Percentiles rank a stretch among this genome's conserved stretches.
These are phyloP conservation scores for Strigomonas oncopelti DNA, from an alignment of 208 protist genomes.

Conservation along the genomic window DNA sequence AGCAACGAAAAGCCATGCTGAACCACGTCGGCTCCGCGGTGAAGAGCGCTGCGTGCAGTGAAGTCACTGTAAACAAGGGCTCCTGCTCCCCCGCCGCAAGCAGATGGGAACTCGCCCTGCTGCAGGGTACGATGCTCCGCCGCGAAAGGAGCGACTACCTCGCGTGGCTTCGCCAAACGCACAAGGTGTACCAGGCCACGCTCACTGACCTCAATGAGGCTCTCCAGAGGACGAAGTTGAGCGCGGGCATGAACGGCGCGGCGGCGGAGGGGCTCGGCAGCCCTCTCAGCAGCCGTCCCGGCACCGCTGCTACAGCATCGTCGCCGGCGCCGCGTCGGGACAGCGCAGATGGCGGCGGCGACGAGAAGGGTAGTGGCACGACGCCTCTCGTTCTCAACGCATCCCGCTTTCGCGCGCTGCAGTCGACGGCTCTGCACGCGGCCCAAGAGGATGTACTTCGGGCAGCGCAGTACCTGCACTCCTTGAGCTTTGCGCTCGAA, in stretches of 20 bases:
- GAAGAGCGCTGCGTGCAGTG: no score
- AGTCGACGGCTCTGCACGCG: conserved; percentile 32
- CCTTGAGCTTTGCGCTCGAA: conserved; percentile 60
- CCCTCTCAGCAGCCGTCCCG: not conserved
- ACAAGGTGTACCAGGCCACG: not conserved
- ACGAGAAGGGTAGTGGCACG: not conserved
- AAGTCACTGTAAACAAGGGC: no score
- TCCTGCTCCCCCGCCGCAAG: no score
- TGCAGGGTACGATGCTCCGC: not conserved
- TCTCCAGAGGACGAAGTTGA: not conserved
- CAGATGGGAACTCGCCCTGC: not conserved
- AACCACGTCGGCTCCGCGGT: not conserved
- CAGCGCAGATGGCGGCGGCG: not conserved
- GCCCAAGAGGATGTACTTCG: conserved; percentile 25
- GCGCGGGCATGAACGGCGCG: not conserved
- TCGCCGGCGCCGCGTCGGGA: not conserved
- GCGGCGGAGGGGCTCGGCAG: not conserved
- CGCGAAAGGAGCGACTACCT: not conserved
- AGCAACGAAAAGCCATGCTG: not conserved
- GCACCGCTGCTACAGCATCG: not conserved
- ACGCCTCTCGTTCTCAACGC: conserved; percentile 21
- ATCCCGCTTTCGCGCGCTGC: conserved; percentile 25
- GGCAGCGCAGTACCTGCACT: conserved; percentile 40
- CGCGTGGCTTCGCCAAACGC: not conserved
- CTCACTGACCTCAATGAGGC: not conserved